Conservation (phyloP, 2,329 filamentous ascomycete genomes). For the Penicillium sp. region DNA sequence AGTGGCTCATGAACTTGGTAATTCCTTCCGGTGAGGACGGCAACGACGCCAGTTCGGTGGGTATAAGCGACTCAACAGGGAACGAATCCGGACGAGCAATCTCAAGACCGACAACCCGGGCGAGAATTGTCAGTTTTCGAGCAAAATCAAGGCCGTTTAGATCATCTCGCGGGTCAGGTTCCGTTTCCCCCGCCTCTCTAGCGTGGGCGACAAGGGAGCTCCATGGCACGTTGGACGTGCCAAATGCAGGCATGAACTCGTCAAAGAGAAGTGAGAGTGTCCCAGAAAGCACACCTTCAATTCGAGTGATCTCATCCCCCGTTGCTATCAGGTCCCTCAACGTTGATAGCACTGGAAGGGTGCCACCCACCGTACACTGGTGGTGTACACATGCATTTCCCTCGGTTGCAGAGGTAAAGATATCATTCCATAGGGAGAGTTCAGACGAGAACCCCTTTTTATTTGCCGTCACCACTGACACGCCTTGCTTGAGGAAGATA, state of each 20-base stretch:
- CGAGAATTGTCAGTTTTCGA: slow-evolving; percentile 93
- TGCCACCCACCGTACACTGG: slow-evolving; percentile 90
- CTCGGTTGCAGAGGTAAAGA: slow-evolving; percentile 69
- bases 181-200: slow-evolving; percentile 88
- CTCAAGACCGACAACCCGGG: slow-evolving; percentile 75
- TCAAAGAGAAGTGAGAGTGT: slow-evolving; percentile 99
- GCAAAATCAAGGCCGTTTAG: slow-evolving; percentile 87
- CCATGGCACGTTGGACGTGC: slow-evolving; percentile 65
- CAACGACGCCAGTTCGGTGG: slow-evolving; percentile 75
- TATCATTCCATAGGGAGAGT: slow-evolving; percentile 79
- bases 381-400: slow-evolving; percentile 79
- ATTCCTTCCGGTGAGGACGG: slow-evolving; percentile 57
- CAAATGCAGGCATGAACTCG: slow-evolving; percentile 81
- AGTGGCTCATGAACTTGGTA: slow-evolving; percentile 78
- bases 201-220: slow-evolving; percentile 88
- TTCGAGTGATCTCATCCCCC: slow-evolving; percentile 84
- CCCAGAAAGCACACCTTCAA: slow-evolving; percentile 96
- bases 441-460: slow-evolving; percentile 94
- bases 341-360: slow-evolving; percentile 88
- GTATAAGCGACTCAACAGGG: slow-evolving; percentile 91
- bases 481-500: slow-evolving; percentile 70
- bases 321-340: slow-evolving; percentile 92
- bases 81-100: slow-evolving; percentile 84
- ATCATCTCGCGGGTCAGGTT: slow-evolving; percentile 83
- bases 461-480: slow-evolving; percentile 93